phyloP scores from a whole-genome alignment of 2,329 filamentous ascomycete genomes.

The Calonectria pteridis region DNA sequence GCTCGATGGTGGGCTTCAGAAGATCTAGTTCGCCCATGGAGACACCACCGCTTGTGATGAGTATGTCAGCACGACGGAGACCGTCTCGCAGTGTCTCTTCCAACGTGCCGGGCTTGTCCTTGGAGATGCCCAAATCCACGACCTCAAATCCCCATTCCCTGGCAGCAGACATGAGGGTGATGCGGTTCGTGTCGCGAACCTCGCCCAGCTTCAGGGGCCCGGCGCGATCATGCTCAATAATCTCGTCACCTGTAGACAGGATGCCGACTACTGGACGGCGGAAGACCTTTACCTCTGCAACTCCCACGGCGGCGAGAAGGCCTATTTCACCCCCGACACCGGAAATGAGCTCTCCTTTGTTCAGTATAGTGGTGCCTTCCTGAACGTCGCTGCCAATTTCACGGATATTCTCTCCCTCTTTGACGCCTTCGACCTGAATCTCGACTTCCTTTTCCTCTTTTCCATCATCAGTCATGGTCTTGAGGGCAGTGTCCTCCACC shows the following conservation, averaged over 20 bases:
- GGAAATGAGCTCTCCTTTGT: conserved; percentile 84
- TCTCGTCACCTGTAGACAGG: conserved; percentile 94
- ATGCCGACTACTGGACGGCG: conserved; percentile 85
- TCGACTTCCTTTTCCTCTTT: conserved; percentile 89
- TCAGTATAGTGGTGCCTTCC: conserved; percentile 76
- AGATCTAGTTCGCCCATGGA: conserved; percentile 98
- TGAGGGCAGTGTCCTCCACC: conserved; percentile 90
- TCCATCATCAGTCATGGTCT: conserved; percentile 80
- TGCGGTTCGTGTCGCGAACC: conserved; percentile 93
- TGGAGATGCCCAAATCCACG: conserved; percentile 88
- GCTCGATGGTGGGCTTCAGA: conserved; percentile 95
- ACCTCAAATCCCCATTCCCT: conserved; percentile 81
- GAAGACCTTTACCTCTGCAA: conserved; percentile 77
- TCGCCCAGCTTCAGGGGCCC: conserved; percentile 79
- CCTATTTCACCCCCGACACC: conserved; percentile 92
- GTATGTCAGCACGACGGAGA: conserved; percentile 79
- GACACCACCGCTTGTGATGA: conserved; percentile 94
- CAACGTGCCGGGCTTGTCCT: conserved; percentile 78
- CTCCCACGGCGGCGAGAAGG: conserved; percentile 87
- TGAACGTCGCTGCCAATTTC: conserved; percentile 91
- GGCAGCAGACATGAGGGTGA: conserved; percentile 85
- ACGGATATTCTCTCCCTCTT: conserved; percentile 86
- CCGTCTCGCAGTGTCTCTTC: conserved; percentile 83
- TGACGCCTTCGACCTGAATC: conserved; percentile 82
- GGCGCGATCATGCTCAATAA: conserved; percentile 78